These are phyloP conservation scores for Lasiodiplodia gonubiensis DNA, from an alignment of 2,329 filamentous ascomycete species.

Conservation along the genomic window DNA sequence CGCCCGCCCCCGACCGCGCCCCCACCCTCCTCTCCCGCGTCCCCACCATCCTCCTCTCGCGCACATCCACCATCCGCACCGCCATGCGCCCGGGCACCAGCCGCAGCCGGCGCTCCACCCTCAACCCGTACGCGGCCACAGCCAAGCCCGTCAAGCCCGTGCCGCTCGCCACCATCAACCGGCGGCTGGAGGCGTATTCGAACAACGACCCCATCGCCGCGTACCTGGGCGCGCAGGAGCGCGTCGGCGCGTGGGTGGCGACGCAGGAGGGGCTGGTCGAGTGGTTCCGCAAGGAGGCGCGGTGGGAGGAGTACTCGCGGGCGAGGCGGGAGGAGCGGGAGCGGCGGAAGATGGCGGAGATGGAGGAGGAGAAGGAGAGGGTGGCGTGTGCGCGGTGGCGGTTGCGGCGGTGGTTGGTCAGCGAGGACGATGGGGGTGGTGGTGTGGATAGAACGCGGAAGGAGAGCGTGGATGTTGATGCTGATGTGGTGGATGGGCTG, in stretches of 20 bases:
- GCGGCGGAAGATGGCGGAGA: neutral
- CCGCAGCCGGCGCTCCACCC: neutral
- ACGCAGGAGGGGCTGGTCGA: neutral
- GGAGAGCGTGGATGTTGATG: neutral
- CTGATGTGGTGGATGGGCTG: neutral
- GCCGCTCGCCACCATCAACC: neutral
- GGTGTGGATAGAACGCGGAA: too few species aligned
- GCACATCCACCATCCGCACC: neutral
- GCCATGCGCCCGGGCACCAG: neutral
- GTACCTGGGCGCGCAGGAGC: neutral
- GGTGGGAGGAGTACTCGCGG: neutral
- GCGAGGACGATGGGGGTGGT: neutral
- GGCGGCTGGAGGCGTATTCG: neutral
- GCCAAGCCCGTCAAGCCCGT: neutral
- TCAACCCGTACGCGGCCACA: too few species aligned
- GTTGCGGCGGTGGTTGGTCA: neutral
- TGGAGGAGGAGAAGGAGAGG: constrained; percentile 1
- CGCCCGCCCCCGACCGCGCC: neutral
- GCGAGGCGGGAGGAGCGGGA: neutral
- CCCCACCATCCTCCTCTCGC: neutral
- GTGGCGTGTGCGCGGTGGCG: neutral
- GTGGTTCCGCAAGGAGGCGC: neutral
- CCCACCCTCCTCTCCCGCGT: neutral
- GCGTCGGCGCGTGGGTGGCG: neutral
- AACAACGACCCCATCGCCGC: neutral